These are phyloP conservation scores for Penicillium capsulatum DNA, from an alignment of 2,329 filamentous ascomycete genomes.

Conservation along the genomic window DNA sequence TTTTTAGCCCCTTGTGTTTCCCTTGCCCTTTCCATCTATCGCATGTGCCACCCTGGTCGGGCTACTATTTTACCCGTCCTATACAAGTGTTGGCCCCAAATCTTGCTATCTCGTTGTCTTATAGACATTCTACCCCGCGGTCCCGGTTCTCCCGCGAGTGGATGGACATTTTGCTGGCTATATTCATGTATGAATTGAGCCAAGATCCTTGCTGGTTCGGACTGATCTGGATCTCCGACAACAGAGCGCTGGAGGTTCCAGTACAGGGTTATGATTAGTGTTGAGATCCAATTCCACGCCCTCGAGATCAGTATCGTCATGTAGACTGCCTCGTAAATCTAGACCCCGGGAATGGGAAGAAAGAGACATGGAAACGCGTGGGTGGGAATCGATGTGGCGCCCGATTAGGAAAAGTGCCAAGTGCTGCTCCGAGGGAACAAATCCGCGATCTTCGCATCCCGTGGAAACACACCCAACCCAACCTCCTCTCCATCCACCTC, in stretches of 20 bases:
- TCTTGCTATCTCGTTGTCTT: slow-evolving; percentile 6
- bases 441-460: slow-evolving; percentile 20
- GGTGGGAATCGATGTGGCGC: slow-evolving; percentile 2
- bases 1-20: slow-evolving; percentile 8
- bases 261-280: no score
- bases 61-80: slow-evolving; percentile 8
- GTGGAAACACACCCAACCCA: slow-evolving; percentile 6
- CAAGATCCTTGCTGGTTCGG: no score
- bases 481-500: neutral
- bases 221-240: no score
- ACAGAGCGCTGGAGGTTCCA: no score
- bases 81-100: slow-evolving; percentile 1
- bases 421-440: slow-evolving; percentile 21
- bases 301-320: no score
- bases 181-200: no score
- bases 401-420: slow-evolving; percentile 25
- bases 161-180: no score
- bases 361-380: no score
- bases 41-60: slow-evolving; percentile 11
- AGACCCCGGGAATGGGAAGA: no score
- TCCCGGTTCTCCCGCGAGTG: neutral
- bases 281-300: no score
- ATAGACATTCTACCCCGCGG: slow-evolving; percentile 9
- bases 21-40: slow-evolving; percentile 8
- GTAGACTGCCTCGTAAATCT: no score